Conservation (phyloP, 2,329 filamentous ascomycete species). For the Aschersonia sp. region DNA sequence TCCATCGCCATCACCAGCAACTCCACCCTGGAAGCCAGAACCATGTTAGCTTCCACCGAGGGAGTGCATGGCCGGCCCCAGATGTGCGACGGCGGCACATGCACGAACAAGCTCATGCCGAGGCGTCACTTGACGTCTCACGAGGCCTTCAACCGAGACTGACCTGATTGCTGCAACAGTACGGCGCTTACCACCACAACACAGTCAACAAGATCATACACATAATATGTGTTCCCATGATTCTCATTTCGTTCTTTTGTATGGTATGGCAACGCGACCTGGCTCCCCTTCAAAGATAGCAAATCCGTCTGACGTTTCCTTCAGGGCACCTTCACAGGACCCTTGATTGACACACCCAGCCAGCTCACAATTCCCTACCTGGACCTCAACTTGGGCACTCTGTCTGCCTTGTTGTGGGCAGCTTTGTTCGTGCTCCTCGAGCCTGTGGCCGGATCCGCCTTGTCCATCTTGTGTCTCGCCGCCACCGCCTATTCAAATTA, state of each 20-base stretch:
- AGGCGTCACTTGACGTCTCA: too few relatives aligned
- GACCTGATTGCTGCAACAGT: slow-evolving; percentile 31
- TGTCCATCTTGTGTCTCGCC: slow-evolving; percentile 63
- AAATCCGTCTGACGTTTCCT: neutral
- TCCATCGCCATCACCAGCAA: too few relatives aligned
- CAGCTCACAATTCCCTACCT: slow-evolving; percentile 56
- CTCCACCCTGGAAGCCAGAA: too few relatives aligned
- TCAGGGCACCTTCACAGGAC: slow-evolving; percentile 48
- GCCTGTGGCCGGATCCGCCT: slow-evolving; percentile 70
- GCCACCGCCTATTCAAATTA: slow-evolving; percentile 65
- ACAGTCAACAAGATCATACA: slow-evolving; percentile 66
- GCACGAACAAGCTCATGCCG: too few relatives aligned
- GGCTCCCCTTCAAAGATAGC: neutral
- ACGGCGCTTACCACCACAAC: slow-evolving; percentile 74
- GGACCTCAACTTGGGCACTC: slow-evolving; percentile 50
- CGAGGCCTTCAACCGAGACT: neutral
- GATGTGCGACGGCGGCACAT: too few relatives aligned
- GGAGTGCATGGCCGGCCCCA: neutral
- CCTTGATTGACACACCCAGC: slow-evolving; percentile 47
- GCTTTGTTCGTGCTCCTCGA: slow-evolving; percentile 83
- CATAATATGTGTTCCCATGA: slow-evolving; percentile 63
- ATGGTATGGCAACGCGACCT: slow-evolving; percentile 38
- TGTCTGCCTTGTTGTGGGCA: slow-evolving; percentile 53
- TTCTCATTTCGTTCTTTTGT: slow-evolving; percentile 56
- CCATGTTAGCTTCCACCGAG: too few relatives aligned